Evolutionary conservation across 1,284 basidiomycete species (phyloP).

Genomic region (Garcileccinum viscosum): DNA sequence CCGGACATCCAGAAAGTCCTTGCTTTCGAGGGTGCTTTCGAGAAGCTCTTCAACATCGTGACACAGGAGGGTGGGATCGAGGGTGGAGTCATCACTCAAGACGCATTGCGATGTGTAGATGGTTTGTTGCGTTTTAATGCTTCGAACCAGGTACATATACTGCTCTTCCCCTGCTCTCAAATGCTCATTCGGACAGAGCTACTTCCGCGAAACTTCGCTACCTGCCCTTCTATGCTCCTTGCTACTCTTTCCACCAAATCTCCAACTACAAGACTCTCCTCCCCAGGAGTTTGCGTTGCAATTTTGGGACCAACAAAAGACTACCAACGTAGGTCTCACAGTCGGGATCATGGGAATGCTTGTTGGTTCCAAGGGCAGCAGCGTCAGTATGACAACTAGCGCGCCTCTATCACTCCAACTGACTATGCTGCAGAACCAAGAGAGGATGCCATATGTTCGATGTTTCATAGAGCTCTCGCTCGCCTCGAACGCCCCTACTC

Average conservation of each 20-base stretch:
- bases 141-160: slow-evolving; percentile 83
- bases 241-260: slow-evolving; percentile 82
- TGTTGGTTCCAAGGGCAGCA: slow-evolving; percentile 73
- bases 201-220: slow-evolving; percentile 92
- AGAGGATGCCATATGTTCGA: slow-evolving; percentile 74
- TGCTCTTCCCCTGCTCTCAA: not conserved
- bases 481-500: slow-evolving; percentile 89
- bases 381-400: slow-evolving; percentile 45
- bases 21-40: slow-evolving; percentile 97
- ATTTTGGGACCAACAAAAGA: slow-evolving; percentile 94
- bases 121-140: slow-evolving; percentile 89
- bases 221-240: slow-evolving; percentile 84
- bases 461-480: slow-evolving; percentile 89
- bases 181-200: slow-evolving; percentile 67
- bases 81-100: slow-evolving; percentile 87
- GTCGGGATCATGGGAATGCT: slow-evolving; percentile 82
- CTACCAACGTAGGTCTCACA: slow-evolving; percentile 77
- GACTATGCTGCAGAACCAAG: slow-evolving; percentile 52
- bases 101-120: slow-evolving; percentile 87
- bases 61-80: slow-evolving; percentile 90
- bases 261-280: slow-evolving; percentile 67
- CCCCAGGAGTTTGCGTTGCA: slow-evolving; percentile 95
- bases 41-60: slow-evolving; percentile 92
- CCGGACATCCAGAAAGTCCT: slow-evolving; percentile 97
- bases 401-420: not conserved